Evolutionary conservation across 1,284 basidiomycete genomes (phyloP).

Genomic region (Heliocybe sulcata): DNA sequence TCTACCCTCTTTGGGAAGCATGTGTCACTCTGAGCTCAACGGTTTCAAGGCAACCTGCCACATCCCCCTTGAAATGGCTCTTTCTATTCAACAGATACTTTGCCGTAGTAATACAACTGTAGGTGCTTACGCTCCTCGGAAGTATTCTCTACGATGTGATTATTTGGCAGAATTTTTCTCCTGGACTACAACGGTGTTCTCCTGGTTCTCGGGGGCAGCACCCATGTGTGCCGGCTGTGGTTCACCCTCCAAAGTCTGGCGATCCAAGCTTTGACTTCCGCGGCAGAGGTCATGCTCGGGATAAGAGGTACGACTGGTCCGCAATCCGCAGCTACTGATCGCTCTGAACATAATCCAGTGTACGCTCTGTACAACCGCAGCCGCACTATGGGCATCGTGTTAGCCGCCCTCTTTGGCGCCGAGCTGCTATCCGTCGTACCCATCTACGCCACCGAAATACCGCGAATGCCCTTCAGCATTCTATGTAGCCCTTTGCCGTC

Average conservation of each 20-base stretch:
- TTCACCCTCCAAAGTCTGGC: not conserved
- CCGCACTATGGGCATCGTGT: not conserved
- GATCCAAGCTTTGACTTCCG: not conserved
- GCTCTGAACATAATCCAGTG: not conserved
- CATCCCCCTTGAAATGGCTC: conserved; percentile 1
- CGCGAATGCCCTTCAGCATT: not conserved
- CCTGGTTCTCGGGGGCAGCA: not conserved
- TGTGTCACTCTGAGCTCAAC: not conserved
- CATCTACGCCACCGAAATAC: not conserved
- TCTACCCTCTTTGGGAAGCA: not conserved
- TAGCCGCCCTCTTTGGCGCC: not conserved
- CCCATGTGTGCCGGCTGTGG: not conserved
- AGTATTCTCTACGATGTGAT: not conserved
- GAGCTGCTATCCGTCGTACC: not conserved
- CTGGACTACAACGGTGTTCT: not conserved
- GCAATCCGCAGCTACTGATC: not conserved
- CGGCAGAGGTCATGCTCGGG: not conserved
- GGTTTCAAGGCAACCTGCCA: not conserved
- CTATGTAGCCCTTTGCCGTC: not conserved
- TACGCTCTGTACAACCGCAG: not conserved
- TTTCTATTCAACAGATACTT: not conserved
- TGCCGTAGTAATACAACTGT: not conserved
- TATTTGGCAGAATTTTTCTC: not conserved
- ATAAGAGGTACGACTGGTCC: not conserved
- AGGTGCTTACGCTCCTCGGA: not conserved